Evolutionary conservation across 352 stramenopile species (phyloP), one percentile per base, ranked within the genome.

Genomic region (Phytophthora agathidicida): DNA sequence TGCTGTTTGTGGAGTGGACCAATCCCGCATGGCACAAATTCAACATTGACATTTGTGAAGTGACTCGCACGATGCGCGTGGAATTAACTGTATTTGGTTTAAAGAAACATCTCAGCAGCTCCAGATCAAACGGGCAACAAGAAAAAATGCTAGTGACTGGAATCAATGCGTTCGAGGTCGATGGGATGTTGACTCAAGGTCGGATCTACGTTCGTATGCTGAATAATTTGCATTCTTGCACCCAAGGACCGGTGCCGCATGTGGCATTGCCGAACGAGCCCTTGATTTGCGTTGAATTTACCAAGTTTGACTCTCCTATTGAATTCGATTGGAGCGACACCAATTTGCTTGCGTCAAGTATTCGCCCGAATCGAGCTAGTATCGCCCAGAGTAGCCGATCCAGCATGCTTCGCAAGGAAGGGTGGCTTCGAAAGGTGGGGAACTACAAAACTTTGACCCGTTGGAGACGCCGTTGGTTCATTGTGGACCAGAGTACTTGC

Each of bases 111-210:
- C 76, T 83, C 43, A 65, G 71, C n/a, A 43, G 26, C 2, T 17
- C 53, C 13, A 42, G 39, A 46, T 60, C 46, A 10, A 65, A 59
- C 9, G 67, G 72, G 7, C 47, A 55, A 7, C 73, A 86, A n/a
- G 75, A 87, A 52, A 83, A 71, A 26, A 91, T 93, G 39, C 67
- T 93, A 3, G 76, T 88, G 28, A 91, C 81, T 2, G 84, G 84
- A 14, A 62, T 93, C 65, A 93, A 93, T 42, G 76, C 75, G 13
- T 93, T 93, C 14, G 81, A 93, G 28, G 81, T 93, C 8, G 77
- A 90, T 39, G 81, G 80, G 10, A 54, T 67, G 51, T 59, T 93
- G 6, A 63, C 68, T 2, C 80, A 91, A 43, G 80, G 81, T n/a
- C 47, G 50, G 13, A 67, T 77, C 16, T 91, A 91, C 44, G 67